Base-by-base conservation (phyloP, 139 green algal genomes). In the Nannochloris sp. region DNA sequence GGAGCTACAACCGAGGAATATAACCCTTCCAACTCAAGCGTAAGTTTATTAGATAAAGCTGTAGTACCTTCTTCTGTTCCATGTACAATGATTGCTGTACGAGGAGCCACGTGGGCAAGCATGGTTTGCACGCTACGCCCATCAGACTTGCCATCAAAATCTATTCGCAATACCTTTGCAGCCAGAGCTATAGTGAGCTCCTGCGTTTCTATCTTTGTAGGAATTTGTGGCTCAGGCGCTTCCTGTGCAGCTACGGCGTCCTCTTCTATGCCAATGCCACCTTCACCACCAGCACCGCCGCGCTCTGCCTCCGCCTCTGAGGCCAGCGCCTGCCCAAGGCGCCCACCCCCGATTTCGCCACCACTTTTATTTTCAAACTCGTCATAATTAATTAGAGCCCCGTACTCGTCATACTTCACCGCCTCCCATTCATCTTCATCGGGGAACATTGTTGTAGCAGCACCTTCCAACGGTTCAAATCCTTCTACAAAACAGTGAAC, bases 401-500 rank as follows among this genome's bases (percentile, higher is more conserved):
- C 89, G 53, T 91, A 96, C 33, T 85, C 85, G 51, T 94, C 86
- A 69, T 78, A 87, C 19, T 75, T 64, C 32, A 72, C 44, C 3
- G 67, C 30, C 42, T 87, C 79, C 58, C 65, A 62, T 19, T 68
- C 65, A 54, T 90, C 82, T 46, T 93, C 81, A 54, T 85, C 81
- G 3, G 89, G 89, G 37, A 96, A 96, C 85, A 96, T 90, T 25
- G 87, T 70, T 24, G 66, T 64, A 6, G 55, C 72, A 10, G 77
- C 73, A 32, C 72, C 81, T 75, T 81, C 30, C 0, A 84, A 83
- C 24, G 78, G 70, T 1, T 71, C 64, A 63, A 95, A 95, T 3
- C 89, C 89, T 5, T 95, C 88, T 27, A 95, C 73, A 14, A 95
- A 62, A 27, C 85, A 77, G 1, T 53, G n/a, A n/a, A n/a, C n/a